These are phyloP conservation scores for Paracoccidioides brasiliensis DNA, from an alignment of 2,329 filamentous ascomycete species.

Conservation along the genomic window DNA sequence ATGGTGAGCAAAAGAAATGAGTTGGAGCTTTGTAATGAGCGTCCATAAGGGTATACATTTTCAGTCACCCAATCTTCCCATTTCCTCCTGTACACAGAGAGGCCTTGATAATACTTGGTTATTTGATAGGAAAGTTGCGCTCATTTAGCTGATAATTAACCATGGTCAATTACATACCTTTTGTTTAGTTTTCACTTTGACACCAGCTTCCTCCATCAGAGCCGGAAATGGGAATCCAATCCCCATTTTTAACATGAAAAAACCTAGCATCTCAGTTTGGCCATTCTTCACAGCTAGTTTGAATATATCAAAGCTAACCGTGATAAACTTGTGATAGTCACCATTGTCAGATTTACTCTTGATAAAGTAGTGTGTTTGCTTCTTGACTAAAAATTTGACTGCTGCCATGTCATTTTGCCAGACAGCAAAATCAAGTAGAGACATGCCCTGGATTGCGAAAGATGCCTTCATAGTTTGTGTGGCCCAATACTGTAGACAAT, in stretches of 20 bases:
- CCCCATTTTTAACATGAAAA: slow-evolving; percentile 42
- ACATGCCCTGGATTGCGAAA: background rate
- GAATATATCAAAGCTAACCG: slow-evolving; percentile 18
- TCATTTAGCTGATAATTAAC: slow-evolving; percentile 1
- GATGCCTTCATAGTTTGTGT: background rate
- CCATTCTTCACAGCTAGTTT: slow-evolving; percentile 27
- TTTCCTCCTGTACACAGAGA: slow-evolving; percentile 61
- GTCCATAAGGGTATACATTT: slow-evolving; percentile 20
- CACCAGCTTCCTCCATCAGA: slow-evolving; percentile 51
- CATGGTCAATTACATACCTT: slow-evolving; percentile 4
- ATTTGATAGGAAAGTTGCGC: background rate
- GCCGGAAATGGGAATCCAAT: slow-evolving; percentile 54
- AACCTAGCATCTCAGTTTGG: slow-evolving; percentile 44
- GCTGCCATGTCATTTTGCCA: slow-evolving; percentile 37
- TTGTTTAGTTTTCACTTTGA: slow-evolving; percentile 45
- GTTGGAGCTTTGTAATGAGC: background rate
- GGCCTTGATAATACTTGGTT: slow-evolving; percentile 56
- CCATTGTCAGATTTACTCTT: background rate
- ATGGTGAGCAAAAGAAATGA: slow-evolving; percentile 24
- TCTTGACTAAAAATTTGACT: slow-evolving; percentile 43
- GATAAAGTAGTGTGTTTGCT: slow-evolving; percentile 32
- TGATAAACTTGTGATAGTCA: slow-evolving; percentile 11
- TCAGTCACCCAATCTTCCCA: slow-evolving; percentile 56
- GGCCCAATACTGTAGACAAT: background rate
- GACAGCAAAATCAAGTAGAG: slow-evolving; percentile 33